Conservation (phyloP, 2,329 filamentous ascomycete species). For the Canariomyces notabilis region DNA sequence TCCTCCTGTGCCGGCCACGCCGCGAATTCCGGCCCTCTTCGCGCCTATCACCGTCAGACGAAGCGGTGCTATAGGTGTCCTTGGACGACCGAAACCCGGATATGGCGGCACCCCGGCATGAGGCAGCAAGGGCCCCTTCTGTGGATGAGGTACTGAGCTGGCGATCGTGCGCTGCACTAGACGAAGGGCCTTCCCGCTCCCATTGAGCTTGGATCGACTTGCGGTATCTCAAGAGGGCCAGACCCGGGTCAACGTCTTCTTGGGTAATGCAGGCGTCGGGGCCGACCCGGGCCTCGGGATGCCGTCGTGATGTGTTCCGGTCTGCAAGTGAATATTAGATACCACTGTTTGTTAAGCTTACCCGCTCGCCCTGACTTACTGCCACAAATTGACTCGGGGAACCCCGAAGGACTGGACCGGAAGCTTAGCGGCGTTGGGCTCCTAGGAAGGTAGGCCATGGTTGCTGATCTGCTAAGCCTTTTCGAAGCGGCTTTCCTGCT, state of each 20-base stretch:
- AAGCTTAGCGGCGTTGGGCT: conserved; percentile 17
- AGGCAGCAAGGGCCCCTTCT: conserved; percentile 10
- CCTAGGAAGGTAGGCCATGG: conserved; percentile 13
- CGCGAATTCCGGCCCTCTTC: neutral
- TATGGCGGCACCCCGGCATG: conserved; percentile 15
- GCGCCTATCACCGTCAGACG: conserved; percentile 12
- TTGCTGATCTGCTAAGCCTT: conserved; percentile 16
- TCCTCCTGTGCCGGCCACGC: conserved; percentile 4
- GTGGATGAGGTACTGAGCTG: neutral
- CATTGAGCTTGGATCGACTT: conserved; percentile 38
- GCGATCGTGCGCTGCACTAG: neutral
- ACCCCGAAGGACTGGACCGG: conserved; percentile 41
- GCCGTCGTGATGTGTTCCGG: conserved; percentile 56
- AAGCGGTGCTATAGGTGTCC: conserved; percentile 10
- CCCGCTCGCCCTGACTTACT: conserved; percentile 32
- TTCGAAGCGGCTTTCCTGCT: conserved; percentile 10
- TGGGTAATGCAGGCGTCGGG: conserved; percentile 53
- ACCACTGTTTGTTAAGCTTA: neutral
- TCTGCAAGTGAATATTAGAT: conserved; percentile 23
- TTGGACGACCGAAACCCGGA: conserved; percentile 7
- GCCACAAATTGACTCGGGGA: conserved; percentile 46
- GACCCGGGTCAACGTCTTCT: conserved; percentile 45
- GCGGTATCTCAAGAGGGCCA: conserved; percentile 39
- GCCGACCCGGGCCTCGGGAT: conserved; percentile 56
- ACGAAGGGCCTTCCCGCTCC: conserved; percentile 6